Base-by-base conservation (phyloP, 169 alveolate genomes). In the Eimeria necatrix region DNA sequence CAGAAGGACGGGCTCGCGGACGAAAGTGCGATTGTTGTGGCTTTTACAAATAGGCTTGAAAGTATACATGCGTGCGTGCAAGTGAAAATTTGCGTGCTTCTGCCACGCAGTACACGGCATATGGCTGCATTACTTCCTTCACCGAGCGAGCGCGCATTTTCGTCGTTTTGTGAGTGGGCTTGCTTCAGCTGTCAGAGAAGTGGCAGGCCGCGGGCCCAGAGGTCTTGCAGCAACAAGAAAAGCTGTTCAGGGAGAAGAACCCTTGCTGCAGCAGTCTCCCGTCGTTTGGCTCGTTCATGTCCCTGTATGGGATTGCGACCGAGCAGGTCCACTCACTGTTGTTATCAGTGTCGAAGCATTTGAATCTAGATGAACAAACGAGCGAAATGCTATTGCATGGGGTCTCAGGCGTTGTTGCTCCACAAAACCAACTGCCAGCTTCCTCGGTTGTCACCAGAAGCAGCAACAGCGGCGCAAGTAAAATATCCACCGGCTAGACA, bases 211-310 rank as follows among this genome's bases (percentile, higher is more conserved):
- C 68, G 88, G 94, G 94, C 0, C 74, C 80, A 41, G 94, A 89
- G 60, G 87, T 56, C 46, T 87, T 89, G 60, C 94, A 89, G 94
- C 78, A 56, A 32, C 86, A 89, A 59, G 94, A 89, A n/a, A 48
- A 51, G 87, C 60, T 32, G 3, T 89, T 89, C 71, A 24, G 94
- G 22, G 94, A 89, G 88, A 49, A 71, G 26, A 89, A 89, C 22
- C 94, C 94, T 4, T 89, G 94, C 88, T 89, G 94, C 76, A 71
- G 94, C 18, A 68, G 94, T 53, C 87, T 89, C 22, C 80, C 94
- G 0, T 89, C 94, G 3, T 89, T 89, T 32, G 94, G 94, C 22
- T 89, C 94, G 20, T 89, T 89, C 87, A 89, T 89, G 94, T 76
- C 81, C 78, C 94, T 89, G 9, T 89, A 89, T 53, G 94, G 94